Evolutionary conservation across 768 basidiomycete genomes (phyloP).

Genomic region (Arthromyces matolae): DNA sequence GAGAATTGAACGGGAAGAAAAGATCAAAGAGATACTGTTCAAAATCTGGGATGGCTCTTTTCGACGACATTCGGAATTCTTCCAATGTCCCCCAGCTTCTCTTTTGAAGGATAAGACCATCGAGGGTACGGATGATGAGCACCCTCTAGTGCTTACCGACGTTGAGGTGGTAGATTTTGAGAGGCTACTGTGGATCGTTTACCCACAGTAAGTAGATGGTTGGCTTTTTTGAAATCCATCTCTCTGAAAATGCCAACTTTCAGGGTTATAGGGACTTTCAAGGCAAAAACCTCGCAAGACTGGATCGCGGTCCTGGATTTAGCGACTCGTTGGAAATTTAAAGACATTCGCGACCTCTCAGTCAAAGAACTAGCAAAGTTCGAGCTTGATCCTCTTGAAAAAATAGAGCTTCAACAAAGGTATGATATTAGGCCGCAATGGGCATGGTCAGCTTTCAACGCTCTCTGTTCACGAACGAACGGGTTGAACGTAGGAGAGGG

Average conservation of each 20-base stretch:
- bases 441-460: conserved; percentile 9
- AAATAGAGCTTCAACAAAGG: conserved; percentile 6
- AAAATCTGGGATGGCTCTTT: conserved; percentile 17
- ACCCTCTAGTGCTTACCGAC: conserved; percentile 24
- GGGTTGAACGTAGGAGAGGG: conserved; percentile 4
- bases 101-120: conserved; percentile 11
- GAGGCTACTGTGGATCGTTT: conserved; percentile 31
- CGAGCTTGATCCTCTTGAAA: conserved; percentile 1
- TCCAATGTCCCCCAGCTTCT: conserved; percentile 12
- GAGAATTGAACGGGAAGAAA: conserved; percentile 7
- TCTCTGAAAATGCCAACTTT: background rate
- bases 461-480: background rate
- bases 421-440: conserved; percentile 4
- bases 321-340: conserved; percentile 6
- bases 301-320: conserved; percentile 8
- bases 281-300: conserved; percentile 9
- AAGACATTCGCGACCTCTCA: conserved; percentile 5
- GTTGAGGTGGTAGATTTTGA: conserved; percentile 30
- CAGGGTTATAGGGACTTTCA: conserved; percentile 8
- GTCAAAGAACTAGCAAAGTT: conserved; percentile 4
- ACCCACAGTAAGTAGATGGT: conserved; percentile 24
- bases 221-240: background rate
- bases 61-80: conserved; percentile 18
- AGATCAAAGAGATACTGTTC: conserved; percentile 18
- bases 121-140: conserved; percentile 21